A percentile compares a stretch with the other conserved stretches of the same genome.
Evolutionary conservation across 2,329 filamentous ascomycete species (phyloP).

Genomic region (Alternaria sp.): DNA sequence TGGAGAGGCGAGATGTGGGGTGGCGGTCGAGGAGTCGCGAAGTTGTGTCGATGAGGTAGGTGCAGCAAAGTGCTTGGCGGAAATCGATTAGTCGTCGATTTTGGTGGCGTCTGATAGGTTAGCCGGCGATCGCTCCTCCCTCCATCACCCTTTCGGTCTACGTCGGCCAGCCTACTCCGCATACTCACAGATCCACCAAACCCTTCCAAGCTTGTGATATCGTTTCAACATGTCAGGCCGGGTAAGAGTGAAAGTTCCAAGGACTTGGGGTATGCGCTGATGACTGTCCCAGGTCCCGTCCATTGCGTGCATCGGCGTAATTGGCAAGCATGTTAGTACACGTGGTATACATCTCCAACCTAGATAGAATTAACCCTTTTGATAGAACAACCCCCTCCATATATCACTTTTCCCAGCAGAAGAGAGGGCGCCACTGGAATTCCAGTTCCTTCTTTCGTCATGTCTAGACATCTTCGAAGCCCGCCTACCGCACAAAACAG

Average conservation of each 20-base stretch:
- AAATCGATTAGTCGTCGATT: constrained; percentile 39
- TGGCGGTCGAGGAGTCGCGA: constrained; percentile 39
- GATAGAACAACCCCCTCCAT: constrained; percentile 93
- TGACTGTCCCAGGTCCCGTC: constrained; percentile 61
- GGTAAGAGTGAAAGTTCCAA: not conserved
- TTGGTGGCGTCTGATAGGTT: constrained; percentile 41
- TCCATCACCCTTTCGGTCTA: constrained; percentile 34
- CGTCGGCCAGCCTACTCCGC: constrained; percentile 25
- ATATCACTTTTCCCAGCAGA: constrained; percentile 84
- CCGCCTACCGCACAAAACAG: constrained; percentile 73
- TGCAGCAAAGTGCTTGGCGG: constrained; percentile 33
- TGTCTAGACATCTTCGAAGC: constrained; percentile 94
- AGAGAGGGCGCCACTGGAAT: constrained; percentile 80
- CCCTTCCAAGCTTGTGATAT: not conserved
- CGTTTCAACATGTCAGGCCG: constrained; percentile 13
- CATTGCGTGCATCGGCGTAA: constrained; percentile 91
- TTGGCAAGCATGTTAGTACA: constrained; percentile 81
- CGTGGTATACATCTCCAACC: constrained; percentile 2
- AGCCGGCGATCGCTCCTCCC: constrained; percentile 14
- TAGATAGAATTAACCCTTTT: constrained; percentile 11
- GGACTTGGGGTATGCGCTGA: not conserved
- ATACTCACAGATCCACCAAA: constrained; percentile 8
- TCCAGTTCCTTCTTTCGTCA: constrained; percentile 87
- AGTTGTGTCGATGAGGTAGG: constrained; percentile 40
- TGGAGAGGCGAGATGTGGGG: constrained; percentile 45